Evolutionary conservation across 169 alveolate species (phyloP), one percentile per base, ranked within the genome.

Genomic region (Eimeria acervulina): DNA sequence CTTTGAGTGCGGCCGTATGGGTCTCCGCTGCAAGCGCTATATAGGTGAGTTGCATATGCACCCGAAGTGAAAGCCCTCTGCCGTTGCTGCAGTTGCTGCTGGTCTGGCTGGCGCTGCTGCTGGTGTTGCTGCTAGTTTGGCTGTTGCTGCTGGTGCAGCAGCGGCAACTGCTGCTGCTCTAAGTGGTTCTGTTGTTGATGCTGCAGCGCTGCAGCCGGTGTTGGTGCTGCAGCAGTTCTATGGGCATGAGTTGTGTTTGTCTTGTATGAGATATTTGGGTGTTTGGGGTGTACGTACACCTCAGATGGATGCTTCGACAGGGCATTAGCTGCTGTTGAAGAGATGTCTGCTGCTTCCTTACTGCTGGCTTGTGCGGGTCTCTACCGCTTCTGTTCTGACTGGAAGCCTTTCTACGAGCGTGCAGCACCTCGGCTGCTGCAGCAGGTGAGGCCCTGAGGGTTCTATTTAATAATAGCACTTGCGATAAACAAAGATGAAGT

Each of bases 281-380:
- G 28, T 2, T 44, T 78, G 63, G 33, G 68, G 89, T 78, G 89
- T 78, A 33, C 7, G 21, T 33, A 40, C 66, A 42, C 89, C 15
- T 33, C 66, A 78, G 89, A 78, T 44, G 61, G 33, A 26, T 38
- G 89, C 89, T 42, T 78, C 61, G 63, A 78, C 17, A 36, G 66
- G 89, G 89, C 89, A 19, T 12, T 38, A 12, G 66, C 40, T 15
- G 66, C 89, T 17, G 89, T 44, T 17, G 17, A 38, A 51, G 55
- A 19, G 21, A 78, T 78, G 89, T 78, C 89, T 21, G 52, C 66
- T 38, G 66, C 89, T 42, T 78, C 89, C 6, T 42, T 78, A 33
- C 44, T 78, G 61, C 89, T 78, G 89, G 89, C 89, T 13, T 78
- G 89, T 59, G 89, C 89, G 10, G 89, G 89, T 44, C 89, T 78